These are phyloP conservation scores for Suhomyces choctaworum DNA, from an alignment of 1,139 yeast genomes.

Conservation along the genomic window DNA sequence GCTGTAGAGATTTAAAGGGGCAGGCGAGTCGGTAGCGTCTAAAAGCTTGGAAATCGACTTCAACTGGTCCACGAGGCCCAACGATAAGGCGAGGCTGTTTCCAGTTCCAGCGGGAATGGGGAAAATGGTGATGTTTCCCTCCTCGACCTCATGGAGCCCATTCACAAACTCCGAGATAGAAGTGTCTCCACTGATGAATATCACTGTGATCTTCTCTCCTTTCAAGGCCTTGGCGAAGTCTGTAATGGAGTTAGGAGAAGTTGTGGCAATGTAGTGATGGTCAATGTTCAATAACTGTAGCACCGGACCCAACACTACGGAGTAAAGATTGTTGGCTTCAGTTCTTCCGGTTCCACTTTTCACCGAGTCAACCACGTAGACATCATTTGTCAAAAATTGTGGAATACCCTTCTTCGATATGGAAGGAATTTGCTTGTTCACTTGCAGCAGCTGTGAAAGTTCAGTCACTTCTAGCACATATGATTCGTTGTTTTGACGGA, in stretches of 20 bases:
- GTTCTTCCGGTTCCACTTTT: constrained; percentile 57
- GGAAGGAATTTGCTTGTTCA: neutral
- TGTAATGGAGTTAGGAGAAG: constrained; percentile 30
- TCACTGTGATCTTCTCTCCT: constrained; percentile 35
- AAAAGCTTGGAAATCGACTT: constrained; percentile 46
- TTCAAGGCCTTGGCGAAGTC: constrained; percentile 33
- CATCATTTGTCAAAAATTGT: constrained; percentile 8
- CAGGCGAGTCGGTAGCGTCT: constrained; percentile 19
- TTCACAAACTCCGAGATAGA: constrained; percentile 77
- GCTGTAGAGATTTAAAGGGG: constrained; percentile 55
- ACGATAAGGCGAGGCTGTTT: constrained; percentile 71
- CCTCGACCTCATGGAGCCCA: constrained; percentile 27
- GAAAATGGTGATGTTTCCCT: constrained; percentile 32
- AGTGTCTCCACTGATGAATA: constrained; percentile 84
- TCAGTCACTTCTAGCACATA: constrained; percentile 2
- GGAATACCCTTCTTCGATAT: constrained; percentile 3
- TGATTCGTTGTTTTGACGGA: constrained; percentile 1
- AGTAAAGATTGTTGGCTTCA: constrained; percentile 40
- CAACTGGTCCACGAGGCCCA: constrained; percentile 44
- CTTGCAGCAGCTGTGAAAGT: neutral
- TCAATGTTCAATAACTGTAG: constrained; percentile 35
- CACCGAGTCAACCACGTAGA: constrained; percentile 50
- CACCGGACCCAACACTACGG: constrained; percentile 45
- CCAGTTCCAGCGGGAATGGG: constrained; percentile 86
- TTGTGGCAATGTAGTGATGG: constrained; percentile 44